These are phyloP conservation scores for Tuber microsphaerosporum DNA, from an alignment of 495 filamentous ascomycete genomes.

Conservation along the genomic window DNA sequence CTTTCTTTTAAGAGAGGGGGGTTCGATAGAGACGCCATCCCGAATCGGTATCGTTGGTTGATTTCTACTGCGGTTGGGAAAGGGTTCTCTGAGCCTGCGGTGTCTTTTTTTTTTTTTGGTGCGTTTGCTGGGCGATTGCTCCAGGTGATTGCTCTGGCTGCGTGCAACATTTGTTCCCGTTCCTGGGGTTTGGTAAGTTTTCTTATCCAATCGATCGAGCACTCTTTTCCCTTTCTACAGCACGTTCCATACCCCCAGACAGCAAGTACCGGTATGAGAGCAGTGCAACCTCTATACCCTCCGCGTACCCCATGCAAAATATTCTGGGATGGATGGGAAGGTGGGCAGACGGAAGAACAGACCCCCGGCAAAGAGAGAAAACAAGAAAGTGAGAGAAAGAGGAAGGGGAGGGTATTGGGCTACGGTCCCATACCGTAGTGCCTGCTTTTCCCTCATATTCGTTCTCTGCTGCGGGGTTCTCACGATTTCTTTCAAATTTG, in stretches of 20 bases:
- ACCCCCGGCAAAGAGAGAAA: background rate
- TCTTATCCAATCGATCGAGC: conserved; percentile 27
- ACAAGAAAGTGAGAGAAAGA: background rate
- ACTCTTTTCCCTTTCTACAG: conserved; percentile 4
- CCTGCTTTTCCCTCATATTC: background rate
- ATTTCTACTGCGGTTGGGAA: background rate
- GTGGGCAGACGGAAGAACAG: background rate
- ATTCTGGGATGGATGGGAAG: background rate
- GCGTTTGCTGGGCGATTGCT: background rate
- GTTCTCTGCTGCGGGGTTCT: background rate
- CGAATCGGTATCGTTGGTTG: background rate
- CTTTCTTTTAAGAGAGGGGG: background rate
- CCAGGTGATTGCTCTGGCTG: background rate
- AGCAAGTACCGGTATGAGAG: background rate
- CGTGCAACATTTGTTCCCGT: background rate
- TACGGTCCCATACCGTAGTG: background rate
- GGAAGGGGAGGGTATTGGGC: background rate
- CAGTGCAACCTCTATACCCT: background rate
- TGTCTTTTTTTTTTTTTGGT: background rate
- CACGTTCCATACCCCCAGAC: background rate
- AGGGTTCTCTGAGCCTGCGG: background rate
- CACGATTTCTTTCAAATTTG: background rate
- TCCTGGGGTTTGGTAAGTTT: conserved; percentile 18
- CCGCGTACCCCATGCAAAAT: background rate
- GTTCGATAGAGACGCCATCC: background rate